Percentiles rank a stretch among this genome's conserved stretches.
Evolutionary conservation across 768 basidiomycete genomes (phyloP).

Genomic region (Artomyces pyxidatus): DNA sequence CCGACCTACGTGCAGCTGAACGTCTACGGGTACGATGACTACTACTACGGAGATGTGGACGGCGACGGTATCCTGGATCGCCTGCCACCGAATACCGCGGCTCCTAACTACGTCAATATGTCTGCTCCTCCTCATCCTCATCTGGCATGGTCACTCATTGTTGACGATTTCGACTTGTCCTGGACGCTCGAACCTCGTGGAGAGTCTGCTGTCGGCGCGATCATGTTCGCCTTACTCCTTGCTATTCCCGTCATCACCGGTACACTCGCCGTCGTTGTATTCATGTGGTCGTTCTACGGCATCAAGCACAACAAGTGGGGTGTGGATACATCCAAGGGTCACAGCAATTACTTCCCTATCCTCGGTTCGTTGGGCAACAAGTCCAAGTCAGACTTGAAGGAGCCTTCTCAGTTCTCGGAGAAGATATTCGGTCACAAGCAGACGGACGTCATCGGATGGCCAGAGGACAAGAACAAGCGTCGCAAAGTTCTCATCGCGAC

Average conservation of each 20-base stretch:
- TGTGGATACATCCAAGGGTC: slow-evolving; percentile 61
- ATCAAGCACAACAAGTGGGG: slow-evolving; percentile 93
- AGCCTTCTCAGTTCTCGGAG: slow-evolving; percentile 52
- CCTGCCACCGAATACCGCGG: slow-evolving; percentile 78
- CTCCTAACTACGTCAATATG: slow-evolving; percentile 86
- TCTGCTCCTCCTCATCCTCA: slow-evolving; percentile 85
- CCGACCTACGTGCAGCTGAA: slow-evolving; percentile 87
- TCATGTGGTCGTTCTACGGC: slow-evolving; percentile 96
- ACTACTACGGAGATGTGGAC: slow-evolving; percentile 87
- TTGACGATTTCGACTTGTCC: slow-evolving; percentile 68
- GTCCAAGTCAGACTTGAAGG: slow-evolving; percentile 67
- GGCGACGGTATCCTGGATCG: slow-evolving; percentile 85
- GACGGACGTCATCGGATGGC: slow-evolving; percentile 89
- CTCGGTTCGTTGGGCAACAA: slow-evolving; percentile 57
- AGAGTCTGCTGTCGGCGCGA: slow-evolving; percentile 68
- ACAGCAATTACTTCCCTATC: slow-evolving; percentile 84
- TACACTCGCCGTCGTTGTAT: slow-evolving; percentile 70
- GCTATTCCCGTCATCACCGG: slow-evolving; percentile 82
- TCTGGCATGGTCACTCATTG: slow-evolving; percentile 76
- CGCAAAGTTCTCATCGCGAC: slow-evolving; percentile 89
- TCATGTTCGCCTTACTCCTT: slow-evolving; percentile 81
- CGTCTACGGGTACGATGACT: slow-evolving; percentile 86
- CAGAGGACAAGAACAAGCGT: slow-evolving; percentile 85
- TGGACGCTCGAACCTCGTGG: slow-evolving; percentile 83
- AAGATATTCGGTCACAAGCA: slow-evolving; percentile 55